These are phyloP conservation scores for Aspergillus eucalypticola DNA, from an alignment of 2,329 filamentous ascomycete species.

Conservation along the genomic window DNA sequence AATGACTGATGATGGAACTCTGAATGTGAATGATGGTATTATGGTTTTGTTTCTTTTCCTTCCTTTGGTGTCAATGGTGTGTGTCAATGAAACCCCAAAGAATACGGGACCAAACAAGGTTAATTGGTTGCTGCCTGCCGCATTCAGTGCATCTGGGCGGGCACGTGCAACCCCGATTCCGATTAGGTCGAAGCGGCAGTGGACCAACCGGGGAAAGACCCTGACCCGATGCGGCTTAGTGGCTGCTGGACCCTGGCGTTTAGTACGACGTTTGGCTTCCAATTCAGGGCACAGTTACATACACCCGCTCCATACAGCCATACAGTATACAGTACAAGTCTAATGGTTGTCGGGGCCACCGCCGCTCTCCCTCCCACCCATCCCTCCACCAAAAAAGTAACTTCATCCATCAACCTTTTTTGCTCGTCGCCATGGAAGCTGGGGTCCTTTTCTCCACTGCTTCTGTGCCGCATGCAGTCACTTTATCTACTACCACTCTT, in stretches of 20 bases:
- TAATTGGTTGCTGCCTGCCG: background rate
- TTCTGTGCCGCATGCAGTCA: background rate
- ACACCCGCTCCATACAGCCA: background rate
- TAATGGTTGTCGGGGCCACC: slow-evolving; percentile 24
- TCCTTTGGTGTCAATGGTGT: no score
- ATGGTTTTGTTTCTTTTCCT: background rate
- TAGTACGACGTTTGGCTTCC: background rate
- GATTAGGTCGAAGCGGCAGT: background rate
- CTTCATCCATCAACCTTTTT: background rate
- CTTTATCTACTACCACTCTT: slow-evolving; percentile 9
- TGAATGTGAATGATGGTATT: background rate
- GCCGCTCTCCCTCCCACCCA: slow-evolving; percentile 9
- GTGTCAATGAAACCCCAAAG: no score
- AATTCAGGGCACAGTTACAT: background rate
- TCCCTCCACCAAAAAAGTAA: background rate
- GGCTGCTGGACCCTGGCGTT: slow-evolving; percentile 1
- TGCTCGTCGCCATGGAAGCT: background rate
- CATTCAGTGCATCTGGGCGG: background rate
- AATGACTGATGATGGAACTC: background rate
- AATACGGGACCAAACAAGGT: background rate
- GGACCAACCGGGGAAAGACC: background rate
- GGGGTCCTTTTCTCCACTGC: slow-evolving; percentile 3
- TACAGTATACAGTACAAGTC: background rate
- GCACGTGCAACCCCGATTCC: background rate
- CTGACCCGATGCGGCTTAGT: background rate